These are phyloP conservation scores for Fusarium sp. DNA, from an alignment of 2,329 filamentous ascomycete genomes.

Conservation along the genomic window DNA sequence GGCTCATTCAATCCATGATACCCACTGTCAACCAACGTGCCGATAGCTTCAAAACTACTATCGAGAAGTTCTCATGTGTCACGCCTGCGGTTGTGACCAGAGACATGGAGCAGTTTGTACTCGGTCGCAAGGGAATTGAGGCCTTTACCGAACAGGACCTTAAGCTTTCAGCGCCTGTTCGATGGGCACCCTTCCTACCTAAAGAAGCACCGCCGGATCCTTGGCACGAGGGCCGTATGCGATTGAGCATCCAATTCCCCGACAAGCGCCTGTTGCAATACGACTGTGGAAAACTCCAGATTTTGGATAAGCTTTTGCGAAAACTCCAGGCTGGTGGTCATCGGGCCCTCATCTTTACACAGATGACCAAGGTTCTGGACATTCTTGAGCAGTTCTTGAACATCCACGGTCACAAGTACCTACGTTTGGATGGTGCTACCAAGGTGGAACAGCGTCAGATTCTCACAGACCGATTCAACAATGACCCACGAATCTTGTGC, in stretches of 20 bases:
- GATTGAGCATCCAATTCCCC: slow-evolving; percentile 94
- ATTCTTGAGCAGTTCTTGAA: slow-evolving; percentile 98
- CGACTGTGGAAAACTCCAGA: slow-evolving; percentile 96
- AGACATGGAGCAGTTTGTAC: slow-evolving; percentile 76
- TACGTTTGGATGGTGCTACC: slow-evolving; percentile 95
- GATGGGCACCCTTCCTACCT: slow-evolving; percentile 69
- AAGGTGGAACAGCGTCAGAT: slow-evolving; percentile 97
- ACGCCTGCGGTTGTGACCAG: slow-evolving; percentile 89
- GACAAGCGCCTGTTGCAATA: slow-evolving; percentile 97
- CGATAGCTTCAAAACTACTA: slow-evolving; percentile 76
- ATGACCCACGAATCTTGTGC: slow-evolving; percentile 89
- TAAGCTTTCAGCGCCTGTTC: slow-evolving; percentile 68
- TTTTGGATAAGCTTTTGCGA: slow-evolving; percentile 86
- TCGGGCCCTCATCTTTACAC: slow-evolving; percentile 96
- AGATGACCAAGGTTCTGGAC: slow-evolving; percentile 99
- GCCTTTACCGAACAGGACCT: slow-evolving; percentile 70
- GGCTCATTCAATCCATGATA: slow-evolving; percentile 74
- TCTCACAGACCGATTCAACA: slow-evolving; percentile 96
- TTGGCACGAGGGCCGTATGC: slow-evolving; percentile 94
- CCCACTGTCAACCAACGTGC: slow-evolving; percentile 81
- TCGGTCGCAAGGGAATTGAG: slow-evolving; percentile 71
- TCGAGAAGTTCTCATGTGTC: slow-evolving; percentile 91
- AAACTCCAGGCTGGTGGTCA: slow-evolving; percentile 90
- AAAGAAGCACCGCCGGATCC: slow-evolving; percentile 76
- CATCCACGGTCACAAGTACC: slow-evolving; percentile 96